Evolutionary conservation across 257 asterid species (phyloP).

Genomic region (Jasminum sambac): DNA sequence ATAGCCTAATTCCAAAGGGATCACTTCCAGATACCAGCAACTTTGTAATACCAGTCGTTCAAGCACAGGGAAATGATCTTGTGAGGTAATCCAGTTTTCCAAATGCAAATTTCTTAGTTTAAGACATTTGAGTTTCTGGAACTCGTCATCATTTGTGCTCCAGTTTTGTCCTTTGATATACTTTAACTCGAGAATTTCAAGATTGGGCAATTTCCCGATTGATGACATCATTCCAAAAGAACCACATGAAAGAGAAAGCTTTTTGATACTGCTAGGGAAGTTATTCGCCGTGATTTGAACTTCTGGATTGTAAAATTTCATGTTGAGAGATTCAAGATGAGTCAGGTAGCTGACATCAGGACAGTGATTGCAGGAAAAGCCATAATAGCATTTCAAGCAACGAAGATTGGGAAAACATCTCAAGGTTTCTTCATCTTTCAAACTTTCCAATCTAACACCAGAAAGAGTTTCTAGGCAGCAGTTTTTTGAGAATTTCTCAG

Average conservation of each 20-base stretch:
- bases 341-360: neutral
- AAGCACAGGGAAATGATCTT: neutral
- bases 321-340: neutral
- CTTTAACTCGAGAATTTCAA: neutral
- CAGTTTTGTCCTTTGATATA: neutral
- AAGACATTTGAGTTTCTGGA: neutral
- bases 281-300: neutral
- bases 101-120: neutral
- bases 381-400: neutral
- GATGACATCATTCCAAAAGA: neutral
- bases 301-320: neutral
- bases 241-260: neutral
- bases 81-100: neutral
- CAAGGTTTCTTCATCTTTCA: neutral
- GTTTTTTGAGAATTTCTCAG: neutral
- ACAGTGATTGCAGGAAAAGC: neutral
- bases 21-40: neutral
- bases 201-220: neutral
- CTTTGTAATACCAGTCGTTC: neutral
- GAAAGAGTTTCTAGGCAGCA: slow-evolving; percentile 12
- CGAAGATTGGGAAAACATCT: neutral
- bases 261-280: neutral
- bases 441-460: neutral
- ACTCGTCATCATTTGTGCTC: neutral
- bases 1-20: neutral